phyloP scores from a whole-genome alignment of 139 green algal genomes.

The Chlamydomonas applanata region DNA sequence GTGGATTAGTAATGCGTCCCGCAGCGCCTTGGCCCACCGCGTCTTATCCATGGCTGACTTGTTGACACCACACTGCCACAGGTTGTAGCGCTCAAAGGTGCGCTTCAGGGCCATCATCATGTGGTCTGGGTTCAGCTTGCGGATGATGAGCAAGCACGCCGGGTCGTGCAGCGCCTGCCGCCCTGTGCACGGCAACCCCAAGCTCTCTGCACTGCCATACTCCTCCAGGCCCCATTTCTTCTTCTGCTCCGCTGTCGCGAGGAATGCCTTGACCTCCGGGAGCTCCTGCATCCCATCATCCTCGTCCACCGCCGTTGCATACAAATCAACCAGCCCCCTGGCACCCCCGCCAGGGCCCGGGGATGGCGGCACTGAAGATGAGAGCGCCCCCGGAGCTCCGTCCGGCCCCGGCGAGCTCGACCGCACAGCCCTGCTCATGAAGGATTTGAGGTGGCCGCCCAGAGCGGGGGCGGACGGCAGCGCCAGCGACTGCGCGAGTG shows the following conservation, averaged over 20 bases:
- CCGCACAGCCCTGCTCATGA: too few relatives aligned
- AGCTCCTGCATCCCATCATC: too few relatives aligned
- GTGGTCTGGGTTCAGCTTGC: conserved; percentile 30
- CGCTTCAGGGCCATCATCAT: conserved; percentile 42
- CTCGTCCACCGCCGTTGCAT: too few relatives aligned
- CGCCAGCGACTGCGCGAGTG: neutral
- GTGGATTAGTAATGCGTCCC: conserved; percentile 15
- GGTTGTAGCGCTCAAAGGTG: conserved; percentile 46
- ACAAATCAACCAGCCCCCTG: too few relatives aligned
- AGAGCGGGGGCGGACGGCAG: neutral
- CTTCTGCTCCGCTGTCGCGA: neutral
- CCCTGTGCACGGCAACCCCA: conserved; percentile 3
- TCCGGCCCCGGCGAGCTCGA: too few relatives aligned
- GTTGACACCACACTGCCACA: conserved; percentile 36
- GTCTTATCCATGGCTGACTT: conserved; percentile 26
- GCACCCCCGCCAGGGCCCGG: too few relatives aligned
- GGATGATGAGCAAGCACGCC: conserved; percentile 9
- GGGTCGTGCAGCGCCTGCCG: neutral
- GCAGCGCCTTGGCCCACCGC: conserved; percentile 24
- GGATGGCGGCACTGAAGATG: too few relatives aligned
- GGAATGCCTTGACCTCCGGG: neutral
- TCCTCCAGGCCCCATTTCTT: conserved; percentile 14
- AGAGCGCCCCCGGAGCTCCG: too few relatives aligned
- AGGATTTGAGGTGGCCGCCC: too few relatives aligned
- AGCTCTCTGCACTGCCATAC: neutral